Evolutionary conservation across 495 filamentous ascomycete species (phyloP), one percentile per base, ranked within the genome.

Genomic region (Neurospora tetrasperma): DNA sequence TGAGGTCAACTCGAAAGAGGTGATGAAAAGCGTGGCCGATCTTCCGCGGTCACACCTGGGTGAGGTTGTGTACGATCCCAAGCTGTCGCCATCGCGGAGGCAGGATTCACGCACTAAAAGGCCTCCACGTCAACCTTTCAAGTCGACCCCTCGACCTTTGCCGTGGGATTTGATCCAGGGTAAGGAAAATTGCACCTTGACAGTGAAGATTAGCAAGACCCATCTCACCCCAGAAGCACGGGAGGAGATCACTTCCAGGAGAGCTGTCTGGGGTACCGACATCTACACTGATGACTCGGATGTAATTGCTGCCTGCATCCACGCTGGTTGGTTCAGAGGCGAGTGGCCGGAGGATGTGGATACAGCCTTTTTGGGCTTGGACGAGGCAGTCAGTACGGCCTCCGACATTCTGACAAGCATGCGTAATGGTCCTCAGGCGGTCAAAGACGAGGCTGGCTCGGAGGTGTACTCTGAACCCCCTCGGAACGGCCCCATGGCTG

Each of bases 281-380:
- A 86, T 98, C 7, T 98, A 99, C 80, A 97, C 94, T 0, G 96
- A 98, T 76, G 96, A 99, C 82, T 97, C 94, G 0, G 96, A 99
- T 78, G 88, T 94, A 6, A 86, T 99, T 69, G 96, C 94, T 0
- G 94, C 94, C 4, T 94, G 95, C 72, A 96, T 98, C 72, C 96
- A 99, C 80, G 89, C 90, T 16, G 96, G 96, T 10, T 98, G 91
- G 88, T 91, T 99, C 72, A 89, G 92, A 11, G 96, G 95, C 38
- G 93, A 92, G 73, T 97, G 94, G 91, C 87, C 89, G 20, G 88
- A 92, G 1, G 91, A 93, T 48, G 89, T 95, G 3, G 85, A 88
- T 71, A 79, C 85, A 12, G 85, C 85, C 23, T 83, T 95, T 80
- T 84, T 95, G 4, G 91, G 91, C 48, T 81, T 95, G 39, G 85